A percentile compares a stretch with the other conserved stretches of the same genome.
Conservation (phyloP, 768 basidiomycete genomes). For the Hydnomerulius pinastri region DNA sequence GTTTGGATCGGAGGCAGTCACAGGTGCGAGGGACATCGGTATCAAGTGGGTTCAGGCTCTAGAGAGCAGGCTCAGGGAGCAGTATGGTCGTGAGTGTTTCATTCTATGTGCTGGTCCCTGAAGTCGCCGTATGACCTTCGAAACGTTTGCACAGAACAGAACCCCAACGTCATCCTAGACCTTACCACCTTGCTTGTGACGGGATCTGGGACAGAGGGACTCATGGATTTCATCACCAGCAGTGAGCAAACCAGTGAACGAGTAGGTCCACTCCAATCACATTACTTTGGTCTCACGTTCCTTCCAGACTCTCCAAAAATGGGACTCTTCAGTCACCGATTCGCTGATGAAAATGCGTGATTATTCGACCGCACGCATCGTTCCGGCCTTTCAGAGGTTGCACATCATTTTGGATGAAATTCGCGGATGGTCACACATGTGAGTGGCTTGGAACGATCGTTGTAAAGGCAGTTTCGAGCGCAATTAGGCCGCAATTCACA, state of each 20-base stretch:
- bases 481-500: conserved; percentile 55
- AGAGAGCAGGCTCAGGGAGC: conserved; percentile 62
- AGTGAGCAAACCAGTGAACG: conserved; percentile 82
- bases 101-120: conserved; percentile 10
- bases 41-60: conserved; percentile 70
- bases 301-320: conserved; percentile 73
- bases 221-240: conserved; percentile 75
- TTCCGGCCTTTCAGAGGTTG: conserved; percentile 75
- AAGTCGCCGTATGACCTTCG: conserved; percentile 11
- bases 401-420: conserved; percentile 78
- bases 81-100: conserved; percentile 62
- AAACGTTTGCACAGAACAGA: conserved; percentile 46
- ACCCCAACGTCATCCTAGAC: conserved; percentile 67
- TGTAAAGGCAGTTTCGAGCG: conserved; percentile 9
- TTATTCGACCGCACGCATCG: conserved; percentile 65
- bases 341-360: conserved; percentile 74
- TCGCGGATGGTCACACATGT: conserved; percentile 78
- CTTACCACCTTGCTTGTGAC: conserved; percentile 70
- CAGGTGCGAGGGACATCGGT: conserved; percentile 72
- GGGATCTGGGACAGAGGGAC: conserved; percentile 68
- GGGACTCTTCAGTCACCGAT: conserved; percentile 75
- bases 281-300: conserved; percentile 19
- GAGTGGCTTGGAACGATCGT: conserved; percentile 30
- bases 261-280: conserved; percentile 41
- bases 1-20: conserved; percentile 67